Conservation (phyloP, 345 rosid genomes). For the Euphorbia pulcherrima region DNA sequence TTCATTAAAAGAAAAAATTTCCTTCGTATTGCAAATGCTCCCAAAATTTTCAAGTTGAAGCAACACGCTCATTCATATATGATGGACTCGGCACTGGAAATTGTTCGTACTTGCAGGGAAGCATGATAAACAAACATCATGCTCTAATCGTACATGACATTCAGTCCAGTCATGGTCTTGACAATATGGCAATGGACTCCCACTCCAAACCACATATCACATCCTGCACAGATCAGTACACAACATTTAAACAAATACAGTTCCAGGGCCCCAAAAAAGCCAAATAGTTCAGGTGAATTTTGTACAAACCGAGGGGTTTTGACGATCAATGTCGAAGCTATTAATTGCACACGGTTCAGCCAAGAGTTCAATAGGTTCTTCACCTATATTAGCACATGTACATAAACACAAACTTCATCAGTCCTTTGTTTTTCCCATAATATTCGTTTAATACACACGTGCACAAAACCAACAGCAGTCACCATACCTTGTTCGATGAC, state of each 20-base stretch:
- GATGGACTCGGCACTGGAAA: background rate
- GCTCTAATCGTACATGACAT: background rate
- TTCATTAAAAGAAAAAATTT: no score
- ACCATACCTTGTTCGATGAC: slow-evolving; percentile 65
- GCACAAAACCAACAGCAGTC: background rate
- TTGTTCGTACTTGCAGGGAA: background rate
- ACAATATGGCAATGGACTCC: slow-evolving; percentile 69
- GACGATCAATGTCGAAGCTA: slow-evolving; percentile 80
- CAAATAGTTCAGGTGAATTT: background rate
- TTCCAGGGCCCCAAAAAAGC: background rate
- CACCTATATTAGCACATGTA: slow-evolving; percentile 39
- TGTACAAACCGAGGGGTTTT: slow-evolving; percentile 59
- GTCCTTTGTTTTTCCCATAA: background rate
- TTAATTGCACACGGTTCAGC: slow-evolving; percentile 92
- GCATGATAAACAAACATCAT: background rate
- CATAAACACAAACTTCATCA: background rate
- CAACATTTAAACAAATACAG: slow-evolving; percentile 17
- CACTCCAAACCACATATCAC: slow-evolving; percentile 86
- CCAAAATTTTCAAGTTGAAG: no score
- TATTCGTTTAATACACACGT: background rate
- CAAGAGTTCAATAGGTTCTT: slow-evolving; percentile 64
- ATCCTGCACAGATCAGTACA: slow-evolving; percentile 44
- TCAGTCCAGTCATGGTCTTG: slow-evolving; percentile 42
- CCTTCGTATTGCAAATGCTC: no score
- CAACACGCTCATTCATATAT: background rate